Evolutionary conservation across 345 rosid species (phyloP), one percentile per base, ranked within the genome.

Genomic region (Fremontodendron californicum): DNA sequence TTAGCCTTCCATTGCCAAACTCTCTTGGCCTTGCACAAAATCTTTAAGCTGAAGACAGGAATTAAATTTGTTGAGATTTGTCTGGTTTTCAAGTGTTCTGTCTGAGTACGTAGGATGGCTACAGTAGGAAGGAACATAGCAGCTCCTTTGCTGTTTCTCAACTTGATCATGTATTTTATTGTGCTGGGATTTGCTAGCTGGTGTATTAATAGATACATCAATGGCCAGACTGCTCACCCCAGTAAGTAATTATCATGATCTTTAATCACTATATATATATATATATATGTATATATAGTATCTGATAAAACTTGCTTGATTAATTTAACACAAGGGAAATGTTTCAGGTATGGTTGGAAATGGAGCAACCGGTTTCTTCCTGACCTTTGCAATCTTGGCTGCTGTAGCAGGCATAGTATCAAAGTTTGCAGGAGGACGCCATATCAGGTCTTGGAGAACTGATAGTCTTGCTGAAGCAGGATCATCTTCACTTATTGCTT

Each of bases 71-170:
- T 27, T 10, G 57, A 61, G 21, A 8, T n/a, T 54, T 54, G 27
- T 63, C 3, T n/a, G 10, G 27, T 60, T 40, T 55, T n/a, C 60
- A 2, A 1, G 61, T 55, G 58, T 72, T 78, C 35, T 29, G 67
- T n/a, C 27, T 5, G 73, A 57, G 58, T n/a, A n/a, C n/a, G n/a
- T n/a, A n/a, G n/a, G n/a, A n/a, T 79, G 23, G 90, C 93, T 1
- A 15, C 21, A 0, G 91, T 87, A 6, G 98, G 96, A 60, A 92
- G 99, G 68, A 92, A 86, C 90, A 19, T 91, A 55, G 99, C 95
- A 74, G 97, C 93, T 54, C 97, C 98, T 45, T 75, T 93, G 86
- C 82, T 93, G 94, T 96, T 96, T 67, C 88, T 96, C 25, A 96
- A 93, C 88, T 79, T 92, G 84, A 33, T 96, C 68, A 86, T 90